Base-by-base conservation (phyloP, 1,284 basidiomycete species). In the Sanghuangporus weigelae region DNA sequence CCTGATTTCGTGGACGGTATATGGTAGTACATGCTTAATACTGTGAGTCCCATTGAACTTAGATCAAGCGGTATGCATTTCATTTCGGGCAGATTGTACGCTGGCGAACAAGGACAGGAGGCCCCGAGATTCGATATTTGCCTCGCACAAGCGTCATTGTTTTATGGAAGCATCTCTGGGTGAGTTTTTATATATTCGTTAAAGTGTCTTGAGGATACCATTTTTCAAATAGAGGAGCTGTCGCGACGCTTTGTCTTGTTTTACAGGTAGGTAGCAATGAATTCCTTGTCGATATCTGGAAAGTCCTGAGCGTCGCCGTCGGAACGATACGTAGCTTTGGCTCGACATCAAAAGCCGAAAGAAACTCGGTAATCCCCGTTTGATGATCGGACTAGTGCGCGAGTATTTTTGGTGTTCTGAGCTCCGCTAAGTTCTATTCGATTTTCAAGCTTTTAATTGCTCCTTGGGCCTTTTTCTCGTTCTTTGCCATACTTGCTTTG, bases 141-240 rank as follows among this genome's bases (percentile, higher is more conserved):
- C 46, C 55, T 65, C 19, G 48, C 40, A 10, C 64, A 62, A 55
- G 64, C 64, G n/a, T 58, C 64, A 40, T n/a, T 62, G 48, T 59
- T 65, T 26, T 65, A 65, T 31, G 64, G 53, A 7, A 59, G 64
- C 56, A 62, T 61, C 10, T 31, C 48, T 16, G 50, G 48, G 64
- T 62, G 42, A 44, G 64, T 39, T 2, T 39, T n/a, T 7, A 11
- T 31, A 12, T 7, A 54, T 42, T n/a, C 12, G 19, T 31, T n/a
- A 4, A 7, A 16, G 7, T 39, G 11, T 16, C 31, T 19, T 38
- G n/a, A 64, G 51, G 7, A 35, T 46, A 3, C 23, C 8, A 21
- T 19, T 8, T 2, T 21, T 6, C n/a, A 21, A n/a, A 42, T 21
- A 65, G 64, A 14, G 48, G 57, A 6, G 44, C 56, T 38, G 31